Percentiles rank a stretch among this genome's conserved stretches.
Evolutionary conservation across 331 rosid species (phyloP).

Genomic region (Rosa hybrid): DNA sequence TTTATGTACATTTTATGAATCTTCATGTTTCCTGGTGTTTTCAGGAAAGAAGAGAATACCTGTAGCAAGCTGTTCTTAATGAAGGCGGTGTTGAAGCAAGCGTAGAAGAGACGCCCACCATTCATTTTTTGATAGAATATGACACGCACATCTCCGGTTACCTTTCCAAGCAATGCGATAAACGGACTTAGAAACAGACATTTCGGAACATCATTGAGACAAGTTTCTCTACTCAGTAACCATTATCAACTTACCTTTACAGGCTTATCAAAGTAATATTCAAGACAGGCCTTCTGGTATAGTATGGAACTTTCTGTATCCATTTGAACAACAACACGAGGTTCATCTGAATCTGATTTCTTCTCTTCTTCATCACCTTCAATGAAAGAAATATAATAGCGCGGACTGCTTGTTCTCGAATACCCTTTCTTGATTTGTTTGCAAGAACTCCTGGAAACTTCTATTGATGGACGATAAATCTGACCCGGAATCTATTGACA

Average conservation of each 20-base stretch:
- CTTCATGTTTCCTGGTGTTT: neutral
- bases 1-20: neutral
- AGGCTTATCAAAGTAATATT: constrained; percentile 75
- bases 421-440: constrained; percentile 70
- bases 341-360: constrained; percentile 46
- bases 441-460: constrained; percentile 60
- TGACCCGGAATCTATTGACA: constrained; percentile 57
- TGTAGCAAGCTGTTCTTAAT: constrained; percentile 82
- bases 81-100: constrained; percentile 92
- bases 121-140: constrained; percentile 81
- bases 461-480: constrained; percentile 67
- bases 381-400: constrained; percentile 64
- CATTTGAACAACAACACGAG: constrained; percentile 79
- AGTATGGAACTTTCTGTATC: constrained; percentile 81
- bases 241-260: constrained; percentile 47
- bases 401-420: constrained; percentile 63
- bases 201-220: neutral
- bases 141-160: constrained; percentile 86
- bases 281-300: constrained; percentile 78
- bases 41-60: constrained; percentile 44
- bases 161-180: constrained; percentile 41
- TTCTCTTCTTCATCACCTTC: constrained; percentile 46
- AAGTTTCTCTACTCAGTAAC: neutral
- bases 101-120: constrained; percentile 92
- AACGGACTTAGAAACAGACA: neutral